Conservation (phyloP, 352 stramenopile genomes). For the Globisporangium carolinianum region DNA sequence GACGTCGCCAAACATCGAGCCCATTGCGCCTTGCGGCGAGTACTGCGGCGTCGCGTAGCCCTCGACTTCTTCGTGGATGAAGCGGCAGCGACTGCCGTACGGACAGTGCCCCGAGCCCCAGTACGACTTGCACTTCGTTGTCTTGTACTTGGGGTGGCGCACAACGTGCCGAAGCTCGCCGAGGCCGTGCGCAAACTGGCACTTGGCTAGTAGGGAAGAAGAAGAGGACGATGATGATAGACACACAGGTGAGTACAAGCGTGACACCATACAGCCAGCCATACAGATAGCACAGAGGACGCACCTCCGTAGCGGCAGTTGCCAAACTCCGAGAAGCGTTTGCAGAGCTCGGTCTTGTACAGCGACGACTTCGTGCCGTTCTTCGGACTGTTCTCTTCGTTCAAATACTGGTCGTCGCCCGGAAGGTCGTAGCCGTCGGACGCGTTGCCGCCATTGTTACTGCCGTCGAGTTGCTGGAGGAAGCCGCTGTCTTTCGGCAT, state of each 20-base stretch:
- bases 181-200: slow-evolving; percentile 81
- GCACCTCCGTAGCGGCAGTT: slow-evolving; percentile 81
- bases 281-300: slow-evolving; percentile 4
- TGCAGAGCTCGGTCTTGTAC: slow-evolving; percentile 87
- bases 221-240: not conserved
- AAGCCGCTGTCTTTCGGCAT: slow-evolving; percentile 71
- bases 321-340: slow-evolving; percentile 82
- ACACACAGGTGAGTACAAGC: not conserved
- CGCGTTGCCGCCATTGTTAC: slow-evolving; percentile 2
- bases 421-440: slow-evolving; percentile 37
- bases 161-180: slow-evolving; percentile 77
- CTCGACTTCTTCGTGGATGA: slow-evolving; percentile 83
- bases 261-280: not conserved
- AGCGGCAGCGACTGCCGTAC: slow-evolving; percentile 82
- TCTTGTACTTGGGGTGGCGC: slow-evolving; percentile 88
- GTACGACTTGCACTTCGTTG: slow-evolving; percentile 90
- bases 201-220: slow-evolving; percentile 49
- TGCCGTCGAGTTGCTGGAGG: slow-evolving; percentile 41
- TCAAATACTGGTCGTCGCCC: slow-evolving; percentile 53
- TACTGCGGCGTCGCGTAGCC: slow-evolving; percentile 50
- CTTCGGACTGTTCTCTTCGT: slow-evolving; percentile 79
- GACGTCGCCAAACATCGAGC: slow-evolving; percentile 46
- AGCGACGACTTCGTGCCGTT: slow-evolving; percentile 82
- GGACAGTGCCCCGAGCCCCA: slow-evolving; percentile 83
- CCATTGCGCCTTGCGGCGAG: slow-evolving; percentile 32